A percentile compares a stretch with the other conserved stretches of the same genome.
Evolutionary conservation across 345 rosid genomes (phyloP).

Genomic region (Rhizophora apiculata): DNA sequence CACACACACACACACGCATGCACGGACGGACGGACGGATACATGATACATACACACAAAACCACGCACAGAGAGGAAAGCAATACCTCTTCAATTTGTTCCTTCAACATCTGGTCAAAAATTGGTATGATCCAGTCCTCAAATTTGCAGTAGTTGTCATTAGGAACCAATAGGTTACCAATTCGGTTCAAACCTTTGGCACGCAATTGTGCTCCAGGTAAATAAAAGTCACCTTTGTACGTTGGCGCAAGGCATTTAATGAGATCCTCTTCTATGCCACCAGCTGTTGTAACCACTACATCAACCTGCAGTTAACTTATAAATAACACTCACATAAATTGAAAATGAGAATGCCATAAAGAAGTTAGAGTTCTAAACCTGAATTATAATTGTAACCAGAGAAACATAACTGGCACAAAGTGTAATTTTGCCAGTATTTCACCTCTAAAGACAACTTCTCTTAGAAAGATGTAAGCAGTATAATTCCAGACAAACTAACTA

Average conservation of each 20-base stretch:
- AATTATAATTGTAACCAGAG: background rate
- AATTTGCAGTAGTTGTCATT: conserved; percentile 95
- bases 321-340: background rate
- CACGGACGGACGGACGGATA: background rate
- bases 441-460: background rate
- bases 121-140: conserved; percentile 94
- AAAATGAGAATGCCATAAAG: background rate
- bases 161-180: conserved; percentile 89
- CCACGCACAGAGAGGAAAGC: background rate
- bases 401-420: background rate
- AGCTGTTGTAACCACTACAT: conserved; percentile 88
- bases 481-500: background rate
- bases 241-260: conserved; percentile 90
- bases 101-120: conserved; percentile 84
- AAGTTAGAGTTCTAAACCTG: background rate
- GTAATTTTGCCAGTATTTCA: background rate
- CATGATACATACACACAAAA: background rate
- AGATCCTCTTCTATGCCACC: conserved; percentile 99
- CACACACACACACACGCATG: background rate
- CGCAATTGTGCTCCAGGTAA: conserved; percentile 71
- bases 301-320: conserved; percentile 53
- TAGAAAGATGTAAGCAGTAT: background rate
- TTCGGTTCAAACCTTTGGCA: conserved; percentile 85
- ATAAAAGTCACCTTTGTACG: conserved; percentile 83
- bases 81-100: conserved; percentile 84